Evolutionary conservation across 2,329 filamentous ascomycete genomes (phyloP).

Genomic region (Paracoccidioides lutzii): DNA sequence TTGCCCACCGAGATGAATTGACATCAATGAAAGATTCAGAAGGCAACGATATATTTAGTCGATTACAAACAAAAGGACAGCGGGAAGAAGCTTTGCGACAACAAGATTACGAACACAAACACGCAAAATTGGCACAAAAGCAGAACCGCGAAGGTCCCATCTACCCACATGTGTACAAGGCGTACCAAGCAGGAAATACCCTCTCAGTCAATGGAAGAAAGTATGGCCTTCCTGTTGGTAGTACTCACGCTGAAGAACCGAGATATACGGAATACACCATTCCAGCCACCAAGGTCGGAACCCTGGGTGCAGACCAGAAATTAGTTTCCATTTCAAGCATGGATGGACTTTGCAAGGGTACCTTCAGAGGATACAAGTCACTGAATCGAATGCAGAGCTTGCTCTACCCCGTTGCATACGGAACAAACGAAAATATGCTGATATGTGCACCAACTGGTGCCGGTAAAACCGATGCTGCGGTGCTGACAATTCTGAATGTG

Average conservation of each 20-base stretch:
- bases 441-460: slow-evolving; percentile 96
- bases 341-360: slow-evolving; percentile 79
- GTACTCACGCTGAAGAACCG: slow-evolving; percentile 54
- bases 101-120: slow-evolving; percentile 74
- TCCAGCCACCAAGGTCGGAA: slow-evolving; percentile 68
- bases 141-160: slow-evolving; percentile 56
- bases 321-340: slow-evolving; percentile 68
- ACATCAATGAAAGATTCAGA: slow-evolving; percentile 30
- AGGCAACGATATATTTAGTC: slow-evolving; percentile 31
- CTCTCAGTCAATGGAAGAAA: slow-evolving; percentile 67
- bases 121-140: slow-evolving; percentile 55
- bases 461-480: slow-evolving; percentile 96
- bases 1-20: slow-evolving; percentile 61
- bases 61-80: slow-evolving; percentile 61
- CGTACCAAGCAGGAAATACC: slow-evolving; percentile 72
- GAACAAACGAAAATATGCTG: slow-evolving; percentile 94
- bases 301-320: slow-evolving; percentile 56
- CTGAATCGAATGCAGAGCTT: slow-evolving; percentile 98
- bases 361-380: slow-evolving; percentile 84
- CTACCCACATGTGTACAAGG: slow-evolving; percentile 89
- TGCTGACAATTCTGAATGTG: slow-evolving; percentile 87
- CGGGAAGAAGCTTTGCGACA: slow-evolving; percentile 64
- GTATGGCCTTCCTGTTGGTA: slow-evolving; percentile 69
- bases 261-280: slow-evolving; percentile 85
- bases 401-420: slow-evolving; percentile 89